Evolutionary conservation across 495 filamentous ascomycete genomes (phyloP).

Genomic region (Podospora bellae-mahoneyi): DNA sequence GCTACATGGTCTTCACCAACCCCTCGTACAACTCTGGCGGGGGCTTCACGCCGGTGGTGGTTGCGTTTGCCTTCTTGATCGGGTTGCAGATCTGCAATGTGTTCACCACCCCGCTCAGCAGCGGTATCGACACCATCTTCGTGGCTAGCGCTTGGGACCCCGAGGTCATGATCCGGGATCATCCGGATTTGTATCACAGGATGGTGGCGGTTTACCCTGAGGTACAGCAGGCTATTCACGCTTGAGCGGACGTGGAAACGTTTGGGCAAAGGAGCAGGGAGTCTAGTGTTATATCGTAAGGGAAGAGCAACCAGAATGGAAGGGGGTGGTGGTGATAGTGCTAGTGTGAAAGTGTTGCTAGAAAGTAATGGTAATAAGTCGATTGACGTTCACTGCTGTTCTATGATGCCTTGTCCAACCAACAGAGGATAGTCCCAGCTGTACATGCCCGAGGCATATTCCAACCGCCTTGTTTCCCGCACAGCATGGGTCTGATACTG

Average conservation of each 20-base stretch:
- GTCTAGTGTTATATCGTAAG: neutral
- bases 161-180: constrained; percentile 75
- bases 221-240: constrained; percentile 59
- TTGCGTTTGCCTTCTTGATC: constrained; percentile 80
- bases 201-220: constrained; percentile 80
- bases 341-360: neutral
- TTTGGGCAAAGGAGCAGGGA: neutral
- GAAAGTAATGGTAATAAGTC: neutral
- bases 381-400: neutral
- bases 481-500: too few relatives aligned
- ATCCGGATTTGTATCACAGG: constrained; percentile 71
- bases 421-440: too few relatives aligned
- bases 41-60: constrained; percentile 60
- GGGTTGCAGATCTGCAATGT: constrained; percentile 84
- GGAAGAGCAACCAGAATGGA: neutral
- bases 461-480: too few relatives aligned
- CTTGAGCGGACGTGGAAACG: constrained; percentile 18
- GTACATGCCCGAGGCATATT: too few relatives aligned
- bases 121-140: constrained; percentile 76
- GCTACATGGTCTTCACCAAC: constrained; percentile 72
- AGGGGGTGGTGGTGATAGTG: neutral
- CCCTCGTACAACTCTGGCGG: constrained; percentile 72
- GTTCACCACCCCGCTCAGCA: constrained; percentile 77
- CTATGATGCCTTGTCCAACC: too few relatives aligned
- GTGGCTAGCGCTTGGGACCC: constrained; percentile 87